Conservation (phyloP, 495 filamentous ascomycete genomes). For the Letharia lupina region DNA sequence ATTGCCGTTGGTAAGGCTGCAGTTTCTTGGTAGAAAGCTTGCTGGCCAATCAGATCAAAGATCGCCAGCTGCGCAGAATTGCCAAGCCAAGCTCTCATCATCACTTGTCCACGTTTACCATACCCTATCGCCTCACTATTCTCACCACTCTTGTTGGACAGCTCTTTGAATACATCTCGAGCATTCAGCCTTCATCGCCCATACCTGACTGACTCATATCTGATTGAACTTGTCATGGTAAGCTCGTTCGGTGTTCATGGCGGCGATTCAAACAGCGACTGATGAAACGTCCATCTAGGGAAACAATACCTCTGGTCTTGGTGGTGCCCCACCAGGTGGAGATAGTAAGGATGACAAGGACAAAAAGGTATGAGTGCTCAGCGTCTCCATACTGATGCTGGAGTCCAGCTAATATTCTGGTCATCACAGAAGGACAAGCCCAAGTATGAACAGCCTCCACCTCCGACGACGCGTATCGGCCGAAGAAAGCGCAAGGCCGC, state of each 20-base stretch:
- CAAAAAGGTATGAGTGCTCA: constrained; percentile 64
- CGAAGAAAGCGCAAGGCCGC: constrained; percentile 93
- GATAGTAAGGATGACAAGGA: constrained; percentile 84
- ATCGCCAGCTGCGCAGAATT: background rate
- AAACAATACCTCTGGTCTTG: constrained; percentile 83
- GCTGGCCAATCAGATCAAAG: background rate
- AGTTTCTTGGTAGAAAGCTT: background rate
- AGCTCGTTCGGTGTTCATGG: background rate
- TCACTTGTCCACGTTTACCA: background rate
- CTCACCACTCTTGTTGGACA: background rate
- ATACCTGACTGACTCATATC: background rate
- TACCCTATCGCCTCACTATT: background rate
- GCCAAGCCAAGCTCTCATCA: constrained; percentile 4
- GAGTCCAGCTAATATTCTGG: constrained; percentile 21
- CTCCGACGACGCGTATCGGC: constrained; percentile 94
- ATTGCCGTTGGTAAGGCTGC: constrained; percentile 1
- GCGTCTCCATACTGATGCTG: constrained; percentile 7
- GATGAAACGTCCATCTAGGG: constrained; percentile 40
- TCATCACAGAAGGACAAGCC: constrained; percentile 86
- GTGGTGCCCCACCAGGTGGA: constrained; percentile 55
- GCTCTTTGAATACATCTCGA: background rate
- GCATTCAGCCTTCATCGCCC: background rate
- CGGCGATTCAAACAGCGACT: background rate
- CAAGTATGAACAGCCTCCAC: constrained; percentile 96
- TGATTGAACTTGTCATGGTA: constrained; percentile 4